A percentile compares a stretch with the other conserved stretches of the same genome.
These are phyloP conservation scores for Trichoderma gracile DNA, from an alignment of 2,329 filamentous ascomycete genomes.

Conservation along the genomic window DNA sequence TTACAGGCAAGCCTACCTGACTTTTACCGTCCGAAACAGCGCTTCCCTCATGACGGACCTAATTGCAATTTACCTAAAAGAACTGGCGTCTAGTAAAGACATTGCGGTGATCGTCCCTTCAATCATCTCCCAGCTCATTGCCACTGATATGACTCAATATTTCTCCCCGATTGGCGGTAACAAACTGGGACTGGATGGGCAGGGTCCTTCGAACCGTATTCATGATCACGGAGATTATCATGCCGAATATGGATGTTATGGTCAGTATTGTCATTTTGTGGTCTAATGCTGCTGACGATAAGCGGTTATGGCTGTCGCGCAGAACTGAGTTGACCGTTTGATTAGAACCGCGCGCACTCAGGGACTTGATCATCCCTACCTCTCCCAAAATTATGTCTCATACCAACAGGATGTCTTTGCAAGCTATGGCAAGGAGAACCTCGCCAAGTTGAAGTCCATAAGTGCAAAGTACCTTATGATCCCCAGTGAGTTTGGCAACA, in stretches of 20 bases:
- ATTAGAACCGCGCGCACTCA: constrained; percentile 35
- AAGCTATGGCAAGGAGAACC: constrained; percentile 44
- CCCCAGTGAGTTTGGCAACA: constrained; percentile 40
- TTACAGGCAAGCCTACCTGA: constrained; percentile 31
- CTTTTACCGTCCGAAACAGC: constrained; percentile 29
- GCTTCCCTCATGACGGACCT: constrained; percentile 31
- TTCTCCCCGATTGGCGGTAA: constrained; percentile 41
- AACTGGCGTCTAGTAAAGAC: constrained; percentile 30
- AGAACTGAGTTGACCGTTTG: constrained; percentile 34
- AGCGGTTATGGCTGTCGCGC: constrained; percentile 34
- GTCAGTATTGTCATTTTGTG: constrained; percentile 34
- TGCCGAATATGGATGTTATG: constrained; percentile 25
- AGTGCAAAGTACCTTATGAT: constrained; percentile 44
- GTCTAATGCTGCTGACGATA: constrained; percentile 38
- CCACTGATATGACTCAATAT: constrained; percentile 38
- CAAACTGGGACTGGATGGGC: constrained; percentile 34
- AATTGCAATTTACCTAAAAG: constrained; percentile 30
- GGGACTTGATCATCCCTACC: constrained; percentile 39
- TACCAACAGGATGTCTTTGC: constrained; percentile 43
- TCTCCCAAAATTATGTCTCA: constrained; percentile 48
- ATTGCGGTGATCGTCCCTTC: constrained; percentile 33
- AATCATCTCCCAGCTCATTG: constrained; percentile 45
- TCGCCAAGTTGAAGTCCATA: constrained; percentile 37
- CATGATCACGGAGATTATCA: not conserved
- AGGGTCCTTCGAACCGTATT: constrained; percentile 32